phyloP scores from a whole-genome alignment of 2,329 filamentous ascomycete genomes.

The Stromatinia cepivora region DNA sequence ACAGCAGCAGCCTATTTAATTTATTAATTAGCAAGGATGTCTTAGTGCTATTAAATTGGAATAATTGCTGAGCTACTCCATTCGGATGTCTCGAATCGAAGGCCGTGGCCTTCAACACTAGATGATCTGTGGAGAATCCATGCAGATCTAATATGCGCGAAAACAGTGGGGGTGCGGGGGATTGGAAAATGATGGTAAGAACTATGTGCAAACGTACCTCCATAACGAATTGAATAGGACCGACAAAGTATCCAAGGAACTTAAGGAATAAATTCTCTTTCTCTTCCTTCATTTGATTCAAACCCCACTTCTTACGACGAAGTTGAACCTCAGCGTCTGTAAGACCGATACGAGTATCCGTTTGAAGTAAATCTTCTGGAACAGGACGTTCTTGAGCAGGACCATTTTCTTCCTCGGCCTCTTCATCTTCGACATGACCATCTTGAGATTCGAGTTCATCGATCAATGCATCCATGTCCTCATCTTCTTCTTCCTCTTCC shows the following conservation, averaged over 20 bases:
- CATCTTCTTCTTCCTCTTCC: constrained; percentile 69
- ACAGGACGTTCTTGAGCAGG: constrained; percentile 58
- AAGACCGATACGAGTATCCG: constrained; percentile 71
- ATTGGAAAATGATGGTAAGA: constrained; percentile 23
- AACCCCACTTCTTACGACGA: constrained; percentile 70
- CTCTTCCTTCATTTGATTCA: constrained; percentile 90
- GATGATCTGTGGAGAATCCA: constrained; percentile 15
- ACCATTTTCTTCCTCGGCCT: constrained; percentile 53
- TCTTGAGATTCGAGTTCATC: constrained; percentile 84
- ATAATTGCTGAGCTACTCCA: not conserved
- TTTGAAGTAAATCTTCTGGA: constrained; percentile 75
- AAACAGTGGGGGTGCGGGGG: constrained; percentile 12
- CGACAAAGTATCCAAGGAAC: constrained; percentile 79
- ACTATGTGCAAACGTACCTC: constrained; percentile 57
- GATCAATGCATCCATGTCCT: constrained; percentile 84
- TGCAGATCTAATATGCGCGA: constrained; percentile 6
- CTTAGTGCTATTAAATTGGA: not conserved
- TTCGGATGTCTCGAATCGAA: not conserved
- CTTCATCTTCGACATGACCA: constrained; percentile 64
- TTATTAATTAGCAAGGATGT: constrained; percentile 14
- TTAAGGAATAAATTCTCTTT: constrained; percentile 83
- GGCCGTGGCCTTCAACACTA: not conserved
- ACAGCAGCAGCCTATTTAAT: constrained; percentile 59
- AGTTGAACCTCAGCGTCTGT: constrained; percentile 66
- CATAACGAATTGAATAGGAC: constrained; percentile 93